Evolutionary conservation across 495 filamentous ascomycete genomes (phyloP).

Genomic region (Collariella sp.): DNA sequence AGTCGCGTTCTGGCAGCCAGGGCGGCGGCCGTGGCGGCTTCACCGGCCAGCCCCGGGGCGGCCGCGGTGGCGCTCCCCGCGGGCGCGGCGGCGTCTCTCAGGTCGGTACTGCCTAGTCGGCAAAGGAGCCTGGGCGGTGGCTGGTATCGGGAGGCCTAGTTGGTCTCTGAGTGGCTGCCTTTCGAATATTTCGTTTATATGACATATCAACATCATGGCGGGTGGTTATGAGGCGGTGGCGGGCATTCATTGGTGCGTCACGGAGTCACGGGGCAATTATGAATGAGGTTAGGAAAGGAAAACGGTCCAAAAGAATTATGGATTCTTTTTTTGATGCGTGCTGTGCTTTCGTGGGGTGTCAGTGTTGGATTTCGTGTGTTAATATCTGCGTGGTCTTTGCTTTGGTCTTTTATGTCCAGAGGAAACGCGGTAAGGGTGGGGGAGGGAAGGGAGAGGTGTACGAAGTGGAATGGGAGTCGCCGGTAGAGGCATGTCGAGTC

Average conservation of each 20-base stretch:
- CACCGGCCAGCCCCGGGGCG: slow-evolving; percentile 47
- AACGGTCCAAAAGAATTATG: slow-evolving; percentile 13
- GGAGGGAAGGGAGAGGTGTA: no score
- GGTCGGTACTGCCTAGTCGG: slow-evolving; percentile 22
- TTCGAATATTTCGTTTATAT: slow-evolving; percentile 7
- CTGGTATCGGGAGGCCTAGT: neutral
- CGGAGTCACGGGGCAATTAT: slow-evolving; percentile 18
- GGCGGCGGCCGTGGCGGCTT: slow-evolving; percentile 59
- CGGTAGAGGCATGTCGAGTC: no score
- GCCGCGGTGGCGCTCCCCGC: slow-evolving; percentile 49
- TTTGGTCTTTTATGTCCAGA: no score
- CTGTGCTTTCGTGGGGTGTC: neutral
- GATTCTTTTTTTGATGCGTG: slow-evolving; percentile 6
- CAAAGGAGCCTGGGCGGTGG: neutral
- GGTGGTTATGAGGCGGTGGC: slow-evolving; percentile 3
- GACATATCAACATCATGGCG: neutral
- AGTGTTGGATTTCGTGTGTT: neutral
- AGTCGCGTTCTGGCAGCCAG: slow-evolving; percentile 48
- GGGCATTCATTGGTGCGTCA: slow-evolving; percentile 19
- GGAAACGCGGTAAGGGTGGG: no score
- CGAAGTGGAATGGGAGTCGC: no score
- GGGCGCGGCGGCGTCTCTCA: slow-evolving; percentile 40
- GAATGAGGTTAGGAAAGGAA: slow-evolving; percentile 15
- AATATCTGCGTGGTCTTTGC: no score
- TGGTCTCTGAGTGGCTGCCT: neutral